phyloP scores from a whole-genome alignment of 768 basidiomycete species.

The Porpolomopsis calyptriformis region DNA sequence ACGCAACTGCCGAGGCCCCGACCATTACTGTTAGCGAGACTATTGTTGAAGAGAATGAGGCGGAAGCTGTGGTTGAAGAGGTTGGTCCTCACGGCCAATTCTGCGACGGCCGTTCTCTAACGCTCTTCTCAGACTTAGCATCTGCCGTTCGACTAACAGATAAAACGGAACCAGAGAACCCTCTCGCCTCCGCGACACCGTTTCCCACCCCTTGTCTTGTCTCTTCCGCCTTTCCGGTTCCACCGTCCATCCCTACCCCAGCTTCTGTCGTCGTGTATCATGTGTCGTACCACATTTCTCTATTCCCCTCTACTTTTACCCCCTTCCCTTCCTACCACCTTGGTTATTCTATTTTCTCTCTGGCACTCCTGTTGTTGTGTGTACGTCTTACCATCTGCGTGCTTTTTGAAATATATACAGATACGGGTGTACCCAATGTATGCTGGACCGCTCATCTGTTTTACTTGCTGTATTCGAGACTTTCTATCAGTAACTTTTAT shows the following conservation, averaged over 20 bases:
- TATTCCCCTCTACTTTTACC: neutral
- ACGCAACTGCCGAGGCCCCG: slow-evolving; percentile 26
- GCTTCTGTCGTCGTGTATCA: neutral
- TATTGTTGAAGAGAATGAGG: slow-evolving; percentile 41
- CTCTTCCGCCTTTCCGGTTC: neutral
- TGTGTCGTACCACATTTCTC: neutral
- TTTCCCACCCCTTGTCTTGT: neutral
- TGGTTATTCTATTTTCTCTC: neutral
- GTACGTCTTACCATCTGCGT: neutral
- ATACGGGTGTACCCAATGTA: neutral
- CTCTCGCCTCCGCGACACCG: neutral
- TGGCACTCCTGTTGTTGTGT: neutral
- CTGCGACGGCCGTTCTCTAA: neutral
- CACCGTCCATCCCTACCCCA: neutral
- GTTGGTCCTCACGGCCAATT: neutral
- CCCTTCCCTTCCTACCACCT: neutral
- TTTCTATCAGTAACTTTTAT: no score
- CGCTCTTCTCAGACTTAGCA: neutral
- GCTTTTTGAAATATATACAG: neutral
- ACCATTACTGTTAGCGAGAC: slow-evolving; percentile 29
- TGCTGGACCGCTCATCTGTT: no score
- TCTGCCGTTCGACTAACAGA: neutral
- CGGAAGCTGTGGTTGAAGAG: slow-evolving; percentile 24
- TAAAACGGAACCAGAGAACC: neutral
- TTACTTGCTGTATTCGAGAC: no score